These are phyloP conservation scores for Zoysia japonica DNA, from an alignment of 176 grass and related monocot species.

Conservation along the genomic window DNA sequence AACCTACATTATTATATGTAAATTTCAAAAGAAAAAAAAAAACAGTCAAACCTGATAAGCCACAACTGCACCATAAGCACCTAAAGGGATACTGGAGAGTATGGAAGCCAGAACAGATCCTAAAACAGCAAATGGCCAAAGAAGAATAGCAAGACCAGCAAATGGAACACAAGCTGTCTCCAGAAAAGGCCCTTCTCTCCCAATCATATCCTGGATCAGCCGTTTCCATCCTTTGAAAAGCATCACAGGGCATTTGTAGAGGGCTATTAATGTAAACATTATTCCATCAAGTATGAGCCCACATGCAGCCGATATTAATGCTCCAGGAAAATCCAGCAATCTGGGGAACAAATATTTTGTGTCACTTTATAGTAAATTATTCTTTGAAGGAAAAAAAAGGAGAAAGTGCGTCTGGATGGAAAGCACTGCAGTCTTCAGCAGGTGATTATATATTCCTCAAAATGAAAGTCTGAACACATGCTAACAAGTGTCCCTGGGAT, in stretches of 20 bases:
- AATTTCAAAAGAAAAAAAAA: not conserved
- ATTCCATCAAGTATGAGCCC: conserved; percentile 69
- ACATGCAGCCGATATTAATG: conserved; percentile 51
- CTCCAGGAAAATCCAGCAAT: conserved; percentile 70
- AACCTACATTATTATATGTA: not conserved
- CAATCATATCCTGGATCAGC: conserved; percentile 82
- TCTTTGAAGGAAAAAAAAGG: conserved; percentile 13
- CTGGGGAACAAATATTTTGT: conserved; percentile 40
- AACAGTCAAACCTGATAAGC: conserved; percentile 69
- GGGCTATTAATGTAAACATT: conserved; percentile 74
- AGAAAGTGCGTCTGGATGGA: conserved; percentile 26
- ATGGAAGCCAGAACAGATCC: conserved; percentile 71
- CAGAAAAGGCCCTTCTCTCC: conserved; percentile 88
- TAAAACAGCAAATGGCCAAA: conserved; percentile 90
- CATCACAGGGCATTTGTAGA: conserved; percentile 93
- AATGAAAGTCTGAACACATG: conserved; percentile 7
- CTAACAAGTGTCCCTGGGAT: conserved; percentile 6
- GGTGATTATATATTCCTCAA: conserved; percentile 3
- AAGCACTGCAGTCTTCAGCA: not conserved
- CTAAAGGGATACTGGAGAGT: conserved; percentile 83
- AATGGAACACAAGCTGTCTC: conserved; percentile 97
- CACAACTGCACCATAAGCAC: conserved; percentile 78
- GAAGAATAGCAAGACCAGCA: conserved; percentile 92
- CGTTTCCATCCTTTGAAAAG: conserved; percentile 97
- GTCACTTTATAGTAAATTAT: conserved; percentile 14